phyloP scores from a whole-genome alignment of 2,329 filamentous ascomycete genomes.

The Xylariaceae sp. region DNA sequence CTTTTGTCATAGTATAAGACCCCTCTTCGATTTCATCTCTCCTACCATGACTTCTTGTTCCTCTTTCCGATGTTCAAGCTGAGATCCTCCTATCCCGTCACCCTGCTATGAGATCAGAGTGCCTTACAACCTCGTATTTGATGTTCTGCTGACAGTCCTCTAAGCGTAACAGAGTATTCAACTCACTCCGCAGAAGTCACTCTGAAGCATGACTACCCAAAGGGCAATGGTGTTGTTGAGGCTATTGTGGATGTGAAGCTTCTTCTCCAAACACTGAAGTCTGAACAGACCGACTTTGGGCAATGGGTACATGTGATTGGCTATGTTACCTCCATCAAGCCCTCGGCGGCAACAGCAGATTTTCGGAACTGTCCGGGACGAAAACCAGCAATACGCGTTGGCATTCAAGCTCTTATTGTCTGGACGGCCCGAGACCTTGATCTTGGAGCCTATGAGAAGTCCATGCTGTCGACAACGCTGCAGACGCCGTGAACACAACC shows the following conservation, averaged over 20 bases:
- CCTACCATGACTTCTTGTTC: background rate
- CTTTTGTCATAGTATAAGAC: background rate
- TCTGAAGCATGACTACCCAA: conserved; percentile 63
- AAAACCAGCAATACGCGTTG: conserved; percentile 27
- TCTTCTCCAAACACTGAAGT: conserved; percentile 59
- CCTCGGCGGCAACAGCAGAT: background rate
- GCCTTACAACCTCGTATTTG: background rate
- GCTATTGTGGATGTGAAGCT: conserved; percentile 67
- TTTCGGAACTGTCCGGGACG: background rate
- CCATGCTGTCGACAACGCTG: conserved; percentile 11
- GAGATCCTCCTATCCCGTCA: background rate
- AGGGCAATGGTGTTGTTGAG: conserved; percentile 37
- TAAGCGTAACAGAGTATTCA: conserved; percentile 49
- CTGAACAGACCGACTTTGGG: conserved; percentile 63
- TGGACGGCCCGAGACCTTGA: conserved; percentile 20
- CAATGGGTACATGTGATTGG: conserved; percentile 87
- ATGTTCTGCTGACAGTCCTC: conserved; percentile 11
- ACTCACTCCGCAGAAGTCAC: conserved; percentile 54
- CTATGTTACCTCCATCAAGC: conserved; percentile 50
- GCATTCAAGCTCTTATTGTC: conserved; percentile 48
- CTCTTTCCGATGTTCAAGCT: background rate
- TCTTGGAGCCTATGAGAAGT: conserved; percentile 18
- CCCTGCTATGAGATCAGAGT: background rate
- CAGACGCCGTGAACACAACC: background rate
- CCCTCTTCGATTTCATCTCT: background rate